These are phyloP conservation scores for Leavenworthia alabamica DNA, from an alignment of 345 rosid genomes.

Conservation along the genomic window DNA sequence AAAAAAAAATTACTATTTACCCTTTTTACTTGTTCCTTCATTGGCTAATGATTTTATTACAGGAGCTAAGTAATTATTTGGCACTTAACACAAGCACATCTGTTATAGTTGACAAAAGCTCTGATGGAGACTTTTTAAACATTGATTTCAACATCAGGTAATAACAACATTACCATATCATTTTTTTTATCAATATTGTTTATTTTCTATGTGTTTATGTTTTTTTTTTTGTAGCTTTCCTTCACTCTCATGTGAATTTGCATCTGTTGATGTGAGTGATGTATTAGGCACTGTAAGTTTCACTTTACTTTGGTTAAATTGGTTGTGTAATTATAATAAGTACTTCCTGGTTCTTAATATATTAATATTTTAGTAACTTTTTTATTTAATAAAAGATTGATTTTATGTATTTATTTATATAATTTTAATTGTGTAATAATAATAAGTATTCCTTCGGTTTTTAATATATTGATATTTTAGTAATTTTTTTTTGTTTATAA, in stretches of 20 bases:
- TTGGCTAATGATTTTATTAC: conserved; percentile 13
- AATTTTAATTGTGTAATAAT: no score
- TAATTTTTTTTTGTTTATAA: no score
- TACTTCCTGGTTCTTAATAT: no score
- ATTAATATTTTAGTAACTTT: no score
- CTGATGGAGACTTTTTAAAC: conserved; percentile 76
- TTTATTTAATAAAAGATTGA: no score
- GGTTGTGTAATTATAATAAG: neutral
- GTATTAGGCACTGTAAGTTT: conserved; percentile 93
- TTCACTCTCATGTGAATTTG: conserved; percentile 95
- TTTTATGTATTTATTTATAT: no score
- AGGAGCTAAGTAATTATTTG: conserved; percentile 78
- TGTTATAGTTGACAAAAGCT: conserved; percentile 73
- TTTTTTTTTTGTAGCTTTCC: conserved; percentile 68
- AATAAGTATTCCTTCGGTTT: no score
- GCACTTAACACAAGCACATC: conserved; percentile 56
- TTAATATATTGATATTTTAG: no score
- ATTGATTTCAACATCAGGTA: conserved; percentile 85
- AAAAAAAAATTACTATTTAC: neutral
- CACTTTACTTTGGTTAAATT: neutral
- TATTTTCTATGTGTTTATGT: neutral
- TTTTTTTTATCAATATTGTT: neutral
- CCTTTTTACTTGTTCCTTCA: neutral
- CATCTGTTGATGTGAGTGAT: conserved; percentile 85
- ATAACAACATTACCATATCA: neutral